Base-by-base conservation (phyloP, 306 rosid species). In the Castanea sativa region DNA sequence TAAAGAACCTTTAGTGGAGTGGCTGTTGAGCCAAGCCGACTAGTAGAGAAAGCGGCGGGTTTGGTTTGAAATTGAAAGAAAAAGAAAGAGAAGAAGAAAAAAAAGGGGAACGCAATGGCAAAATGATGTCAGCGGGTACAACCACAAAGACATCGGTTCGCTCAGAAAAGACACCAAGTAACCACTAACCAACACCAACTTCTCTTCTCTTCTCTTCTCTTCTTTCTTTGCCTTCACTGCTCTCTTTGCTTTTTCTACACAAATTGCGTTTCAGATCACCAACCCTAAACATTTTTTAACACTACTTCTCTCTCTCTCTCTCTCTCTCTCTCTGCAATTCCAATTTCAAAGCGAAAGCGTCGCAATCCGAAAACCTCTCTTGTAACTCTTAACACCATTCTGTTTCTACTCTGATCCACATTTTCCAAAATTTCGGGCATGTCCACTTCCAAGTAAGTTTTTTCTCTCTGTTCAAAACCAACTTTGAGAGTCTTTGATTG, bases 221-320 rank as follows among this genome's bases (percentile, higher is more conserved):
- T 21, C 56, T 73, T 83, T 41, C 80, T 75, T 70, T 61, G 75
- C 81, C 75, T 78, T 71, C 82, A 84, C 87, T 84, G 51, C 87
- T 80, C 80, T 77, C 51, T 83, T 71, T 73, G 81, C 49, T 60
- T 70, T 71, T 69, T 21, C 71, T 55, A 49, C 68, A 14, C 55
- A 43, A n/a, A 23, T 45, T n/a, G 2, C 63, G 6, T n/a, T 57
- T 82, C 60, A 55, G 27, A 70, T 71, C 69, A 32, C 65, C 82
- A 57, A n/a, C 71, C 33, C 55, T 23, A 6, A 33, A 19, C 75
- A 38, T 38, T 38, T 38, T 38, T 38, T 10, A 7, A 7, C 45
- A 38, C 45, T 38, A 18, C 75, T 74, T 51, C 77, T 38, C 61
- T 19, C 59, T 49, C 52, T 29, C 20, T 57, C 78, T 76, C 55